Evolutionary conservation across 2,329 filamentous ascomycete species (phyloP), one percentile per base, ranked within the genome.

Genomic region (Ampelomyces quisqualis): DNA sequence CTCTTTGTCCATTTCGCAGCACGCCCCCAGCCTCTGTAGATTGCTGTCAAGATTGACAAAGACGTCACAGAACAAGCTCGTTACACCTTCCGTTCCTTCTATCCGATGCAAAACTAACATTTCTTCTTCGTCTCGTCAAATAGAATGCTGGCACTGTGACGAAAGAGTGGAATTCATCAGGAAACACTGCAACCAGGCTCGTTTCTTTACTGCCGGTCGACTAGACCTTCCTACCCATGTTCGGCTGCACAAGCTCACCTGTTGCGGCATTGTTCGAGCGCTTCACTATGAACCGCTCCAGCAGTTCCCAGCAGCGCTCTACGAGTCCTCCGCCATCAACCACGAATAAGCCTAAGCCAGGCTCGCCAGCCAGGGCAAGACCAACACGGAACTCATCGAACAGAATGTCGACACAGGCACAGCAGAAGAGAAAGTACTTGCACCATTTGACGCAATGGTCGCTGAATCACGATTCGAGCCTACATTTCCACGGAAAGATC

Each of bases 401-500:
- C 21, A 48, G 34, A n/a, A 29, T 45, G 13, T 55, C 47, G 49
- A 35, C 41, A 2, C 50, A 57, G 20, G 47, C 44, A 14, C 51
- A 48, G 22, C 49, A 60, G 34, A 49, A 53, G n/a, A 48, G 43
- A 30, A 26, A 17, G 3, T 63, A 55, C 40, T 24, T 62, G 10
- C 34, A 51, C 11, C 56, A 62, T 32, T 44, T 65, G 23, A 43
- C 38, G 14, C 38, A 43, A 30, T 65, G 62, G 62, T 56, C 60
- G 14, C 34, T 51, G 7, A 37, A 51, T 19, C 56, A 65, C 45
- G 60, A 65, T 31, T 58, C 60, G 11, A 61, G 58, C 24, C 32
- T 47, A 3, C 42, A 60, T 32, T 65, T 62, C 22, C 53, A 63
- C 14, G 62, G 62, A 17, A 60, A 50, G 4, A 55, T 65, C 17